Evolutionary conservation across 2,329 filamentous ascomycete species (phyloP), one percentile per base, ranked within the genome.

Genomic region (Microdochium paspali): DNA sequence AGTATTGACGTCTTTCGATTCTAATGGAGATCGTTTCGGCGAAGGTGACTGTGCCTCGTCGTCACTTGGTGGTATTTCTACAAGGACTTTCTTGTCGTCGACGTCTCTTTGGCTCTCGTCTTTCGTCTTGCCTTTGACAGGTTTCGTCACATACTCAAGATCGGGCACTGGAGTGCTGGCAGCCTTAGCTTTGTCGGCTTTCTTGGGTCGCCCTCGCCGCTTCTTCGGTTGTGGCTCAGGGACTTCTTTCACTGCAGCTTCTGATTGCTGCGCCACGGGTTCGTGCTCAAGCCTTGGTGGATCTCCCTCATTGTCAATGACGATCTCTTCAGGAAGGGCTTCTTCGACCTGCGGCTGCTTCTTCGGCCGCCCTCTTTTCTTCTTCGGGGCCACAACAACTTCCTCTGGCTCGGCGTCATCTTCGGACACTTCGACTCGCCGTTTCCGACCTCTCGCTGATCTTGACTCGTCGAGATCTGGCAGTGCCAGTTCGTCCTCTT

Each of bases 131-230:
- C 49, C 43, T 25, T 31, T 13, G 26, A 45, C 43, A 4, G 47
- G 21, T 26, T 49, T 28, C 42, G 50, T 46, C 18, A 43, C 44
- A 12, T 26, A n/a, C 18, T 10, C 18, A 20, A n/a, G n/a, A n/a
- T 12, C 18, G 12, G 40, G 20, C 28, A 23, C 24, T 42, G 5
- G 21, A 49, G 28, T 23, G 28, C 23, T 12, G 31, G 25, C 44
- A 50, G 45, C 26, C 49, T 54, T 60, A 12, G 53, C 44, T 13
- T 45, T 31, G 7, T 56, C 59, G 3, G 57, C 57, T 48, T 62
- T 64, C 18, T 57, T 54, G 10, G 60, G 59, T 9, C 59, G 53
- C 21, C 60, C 60, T 49, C 60, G 50, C 47, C 56, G 61, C 52
- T 58, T 64, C 55, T 60, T 63, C 10, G 57, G 50, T n/a, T n/a